Conservation (phyloP, 2,329 filamentous ascomycete genomes). For the Aspergillus tamarii region DNA sequence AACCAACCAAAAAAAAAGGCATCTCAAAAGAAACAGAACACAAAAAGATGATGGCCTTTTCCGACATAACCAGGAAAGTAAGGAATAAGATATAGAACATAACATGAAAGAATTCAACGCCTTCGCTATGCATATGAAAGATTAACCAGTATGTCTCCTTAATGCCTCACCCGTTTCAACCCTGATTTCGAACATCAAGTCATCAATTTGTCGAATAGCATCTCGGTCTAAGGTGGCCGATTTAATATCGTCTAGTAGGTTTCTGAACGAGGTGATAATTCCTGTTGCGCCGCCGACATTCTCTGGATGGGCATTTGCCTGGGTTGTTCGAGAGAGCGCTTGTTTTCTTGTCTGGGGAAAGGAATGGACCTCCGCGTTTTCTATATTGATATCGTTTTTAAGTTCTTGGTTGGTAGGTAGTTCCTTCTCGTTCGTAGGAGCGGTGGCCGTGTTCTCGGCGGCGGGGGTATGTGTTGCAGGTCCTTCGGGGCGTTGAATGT, state of each 20-base stretch:
- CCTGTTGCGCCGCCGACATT: constrained; percentile 18
- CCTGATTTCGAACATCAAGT: constrained; percentile 78
- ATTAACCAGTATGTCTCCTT: constrained; percentile 46
- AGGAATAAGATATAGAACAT: constrained; percentile 5
- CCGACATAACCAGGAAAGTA: constrained; percentile 1
- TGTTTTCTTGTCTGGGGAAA: constrained; percentile 1
- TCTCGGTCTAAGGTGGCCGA: constrained; percentile 63
- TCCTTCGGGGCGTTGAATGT: not conserved
- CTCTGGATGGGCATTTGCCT: constrained; percentile 9
- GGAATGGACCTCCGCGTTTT: constrained; percentile 13
- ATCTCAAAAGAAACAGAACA: not conserved
- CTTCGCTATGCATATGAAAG: constrained; percentile 39
- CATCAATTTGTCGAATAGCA: constrained; percentile 73
- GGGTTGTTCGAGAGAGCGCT: not conserved
- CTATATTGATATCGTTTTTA: constrained; percentile 21
- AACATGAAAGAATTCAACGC: constrained; percentile 28
- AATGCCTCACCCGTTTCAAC: constrained; percentile 73
- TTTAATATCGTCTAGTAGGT: constrained; percentile 63
- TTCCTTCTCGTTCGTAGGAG: not conserved
- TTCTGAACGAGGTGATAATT: constrained; percentile 59
- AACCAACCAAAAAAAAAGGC: not conserved
- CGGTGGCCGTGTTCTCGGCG: not conserved
- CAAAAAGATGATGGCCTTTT: not conserved
- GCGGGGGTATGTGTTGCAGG: not conserved
- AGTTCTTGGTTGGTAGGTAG: not conserved